Evolutionary conservation across 176 grass and related monocot genomes (phyloP), one percentile per base, ranked within the genome.

Genomic region (Chloris gayana): DNA sequence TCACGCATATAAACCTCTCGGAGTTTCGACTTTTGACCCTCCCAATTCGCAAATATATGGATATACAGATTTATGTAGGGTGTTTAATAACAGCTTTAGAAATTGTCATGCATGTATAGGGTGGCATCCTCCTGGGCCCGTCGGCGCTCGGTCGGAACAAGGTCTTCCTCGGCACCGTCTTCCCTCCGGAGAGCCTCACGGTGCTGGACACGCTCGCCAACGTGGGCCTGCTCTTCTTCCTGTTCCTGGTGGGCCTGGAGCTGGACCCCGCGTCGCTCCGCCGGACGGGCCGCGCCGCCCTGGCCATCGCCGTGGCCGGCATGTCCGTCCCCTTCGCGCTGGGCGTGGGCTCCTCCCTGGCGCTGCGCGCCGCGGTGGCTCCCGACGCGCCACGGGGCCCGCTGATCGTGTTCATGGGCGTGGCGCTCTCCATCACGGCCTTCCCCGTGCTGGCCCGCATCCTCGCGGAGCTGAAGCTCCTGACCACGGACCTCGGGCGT

Each of bases 181-280:
- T 93, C 76, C 87, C 91, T 12, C 37, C 21, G 73, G 56, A 85
- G 50, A 87, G 87, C 81, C 75, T 93, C 12, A 87, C 81, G 13
- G 87, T 93, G 80, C 84, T 93, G 0, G 87, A 90, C 77, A 93
- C 91, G 27, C 71, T 93, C 4, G 91, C 91, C 33, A 87, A 85
- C 77, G 69, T 93, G 61, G 81, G 87, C 69, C 81, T 93, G 27
- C 76, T 93, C 68, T 87, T 93, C 87, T 93, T 93, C 91, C 91
- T 93, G 61, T 93, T 93, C 87, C 91, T 93, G 22, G 91, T 93
- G 35, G 87, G 91, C 44, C 85, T 93, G 1, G 91, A 93, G 84
- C 81, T 90, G 0, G 91, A 93, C 84, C 80, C 88, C 7, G 69
- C 74, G 6, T 57, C 87, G 26, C 70, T 93, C 67, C 91, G 87